Evolutionary conservation across 306 rosid species (phyloP), one percentile per base, ranked within the genome.

Genomic region (Arachis hypogaea): DNA sequence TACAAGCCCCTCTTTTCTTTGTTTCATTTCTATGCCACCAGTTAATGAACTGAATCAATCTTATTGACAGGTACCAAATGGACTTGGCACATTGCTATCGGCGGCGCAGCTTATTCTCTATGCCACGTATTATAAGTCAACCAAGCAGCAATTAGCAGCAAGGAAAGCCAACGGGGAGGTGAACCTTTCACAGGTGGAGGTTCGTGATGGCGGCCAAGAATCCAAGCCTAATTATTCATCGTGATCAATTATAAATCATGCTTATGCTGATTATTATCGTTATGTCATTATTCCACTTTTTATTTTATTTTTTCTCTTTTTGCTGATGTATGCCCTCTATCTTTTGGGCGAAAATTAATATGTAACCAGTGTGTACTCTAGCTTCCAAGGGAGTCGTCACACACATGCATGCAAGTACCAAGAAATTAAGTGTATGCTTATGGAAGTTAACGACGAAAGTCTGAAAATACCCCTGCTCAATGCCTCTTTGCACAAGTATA

Each of bases 51-150:
- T 7, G 2, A 50, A 7, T 33, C 41, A 66, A 59, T 73, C 44
- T 28, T 46, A 54, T 33, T 72, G 2, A 76, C 90, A 94, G 99
- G 71, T 90, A 75, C 99, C 99, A 6, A 94, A 94, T 81, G 97
- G 89, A 57, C 64, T 92, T 29, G 99, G 99, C 4, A 73, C 90
- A 41, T 4, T 85, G 41, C 77, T 90, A 42, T 68, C 92, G 0
- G 7, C 76, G 59, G 85, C 82, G 14, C 99, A 94, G 30, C 87
- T 94, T 78, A 40, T 84, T 70, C 85, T 94, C 7, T 94, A 92
- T 47, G 99, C 90, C 16, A 80, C 95, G 40, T 94, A 74, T 71
- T 92, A 90, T 89, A 89, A 85, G 76, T 88, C 97, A 0, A 94
- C 99, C 0, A 67, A 88, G 73, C 57, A 84, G 45, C 81, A 72